Evolutionary conservation across 768 basidiomycete genomes (phyloP).

Genomic region (Hygrocybe coccinea): DNA sequence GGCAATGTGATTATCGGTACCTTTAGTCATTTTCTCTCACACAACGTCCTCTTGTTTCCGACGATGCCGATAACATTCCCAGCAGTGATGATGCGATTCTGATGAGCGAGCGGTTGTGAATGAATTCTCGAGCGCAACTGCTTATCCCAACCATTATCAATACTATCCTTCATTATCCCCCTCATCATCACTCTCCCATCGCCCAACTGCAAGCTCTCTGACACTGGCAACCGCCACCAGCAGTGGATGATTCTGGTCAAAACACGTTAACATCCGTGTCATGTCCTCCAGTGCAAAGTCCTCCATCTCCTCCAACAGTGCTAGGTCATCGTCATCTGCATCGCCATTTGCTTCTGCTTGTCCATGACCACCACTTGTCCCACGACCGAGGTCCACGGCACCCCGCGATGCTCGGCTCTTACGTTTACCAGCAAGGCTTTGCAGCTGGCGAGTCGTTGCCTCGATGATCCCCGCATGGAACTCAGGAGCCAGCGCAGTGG

Average conservation of each 20-base stretch:
- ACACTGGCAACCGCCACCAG: slow-evolving; percentile 69
- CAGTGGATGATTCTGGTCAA: slow-evolving; percentile 60
- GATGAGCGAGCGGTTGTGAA: too few species aligned
- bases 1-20: too few species aligned
- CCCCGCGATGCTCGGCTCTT: slow-evolving; percentile 46
- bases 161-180: slow-evolving; percentile 22
- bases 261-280: slow-evolving; percentile 51
- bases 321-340: slow-evolving; percentile 59
- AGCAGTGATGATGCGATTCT: too few species aligned
- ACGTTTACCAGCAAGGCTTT: slow-evolving; percentile 61
- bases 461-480: slow-evolving; percentile 54
- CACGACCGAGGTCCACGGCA: slow-evolving; percentile 29
- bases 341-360: background rate
- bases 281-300: slow-evolving; percentile 80
- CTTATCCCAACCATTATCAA: too few species aligned
- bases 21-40: too few species aligned
- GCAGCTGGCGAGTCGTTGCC: slow-evolving; percentile 68
- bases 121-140: too few species aligned
- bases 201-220: slow-evolving; percentile 57
- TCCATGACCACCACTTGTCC: slow-evolving; percentile 21
- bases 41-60: too few species aligned
- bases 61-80: too few species aligned
- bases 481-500: slow-evolving; percentile 47
- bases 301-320: slow-evolving; percentile 75
- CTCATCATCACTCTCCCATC: slow-evolving; percentile 47